These are phyloP conservation scores for Immersiporthe knoxdaviesiana DNA, from an alignment of 2,329 filamentous ascomycete species.

Conservation along the genomic window DNA sequence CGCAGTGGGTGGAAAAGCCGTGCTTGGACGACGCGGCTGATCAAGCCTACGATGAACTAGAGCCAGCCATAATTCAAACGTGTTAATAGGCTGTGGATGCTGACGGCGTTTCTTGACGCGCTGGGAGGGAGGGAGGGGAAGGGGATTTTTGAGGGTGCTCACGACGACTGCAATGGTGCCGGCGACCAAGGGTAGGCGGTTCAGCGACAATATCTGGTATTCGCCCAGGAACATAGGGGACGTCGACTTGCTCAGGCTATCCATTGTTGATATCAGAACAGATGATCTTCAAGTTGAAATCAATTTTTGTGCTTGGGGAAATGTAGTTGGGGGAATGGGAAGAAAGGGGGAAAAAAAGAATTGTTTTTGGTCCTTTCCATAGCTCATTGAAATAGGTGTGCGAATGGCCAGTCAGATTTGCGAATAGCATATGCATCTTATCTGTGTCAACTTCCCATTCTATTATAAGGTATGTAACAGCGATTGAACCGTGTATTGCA, in stretches of 20 bases:
- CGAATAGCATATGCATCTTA: no score
- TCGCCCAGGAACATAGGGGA: neutral
- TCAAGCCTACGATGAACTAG: neutral
- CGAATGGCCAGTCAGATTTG: neutral
- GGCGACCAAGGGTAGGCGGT: neutral
- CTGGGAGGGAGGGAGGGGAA: neutral
- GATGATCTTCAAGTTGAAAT: neutral
- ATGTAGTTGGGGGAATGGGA: neutral
- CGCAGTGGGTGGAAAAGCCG: constrained; percentile 34
- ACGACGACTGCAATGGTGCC: neutral
- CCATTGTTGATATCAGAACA: neutral
- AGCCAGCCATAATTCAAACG: neutral
- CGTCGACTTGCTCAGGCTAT: constrained; percentile 46
- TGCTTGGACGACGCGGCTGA: constrained; percentile 13
- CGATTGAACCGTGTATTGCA: no score
- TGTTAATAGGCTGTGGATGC: neutral
- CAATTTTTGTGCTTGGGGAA: neutral
- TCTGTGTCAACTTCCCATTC: no score
- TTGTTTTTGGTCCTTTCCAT: neutral
- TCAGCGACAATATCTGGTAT: neutral
- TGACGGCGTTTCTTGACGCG: neutral
- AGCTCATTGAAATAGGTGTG: neutral
- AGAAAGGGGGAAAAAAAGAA: neutral
- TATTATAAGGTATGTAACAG: no score
- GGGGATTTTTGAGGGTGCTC: neutral